These are phyloP conservation scores for Linnemannia exigua DNA, from an alignment of 192 early-diverging fungal genomes.

Conservation along the genomic window DNA sequence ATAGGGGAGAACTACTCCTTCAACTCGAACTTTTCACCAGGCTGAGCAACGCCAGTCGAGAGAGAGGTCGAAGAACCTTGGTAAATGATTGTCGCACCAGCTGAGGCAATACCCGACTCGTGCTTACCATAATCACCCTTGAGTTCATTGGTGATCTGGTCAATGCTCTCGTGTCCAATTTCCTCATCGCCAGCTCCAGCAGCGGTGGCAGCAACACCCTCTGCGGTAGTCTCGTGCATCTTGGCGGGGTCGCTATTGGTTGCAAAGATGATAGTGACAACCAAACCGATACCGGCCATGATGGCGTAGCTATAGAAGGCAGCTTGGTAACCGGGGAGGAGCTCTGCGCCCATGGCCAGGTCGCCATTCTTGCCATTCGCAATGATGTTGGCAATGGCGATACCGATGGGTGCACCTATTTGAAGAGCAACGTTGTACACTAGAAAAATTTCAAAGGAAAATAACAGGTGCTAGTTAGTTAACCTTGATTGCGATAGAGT, in stretches of 20 bases:
- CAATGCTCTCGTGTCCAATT: neutral
- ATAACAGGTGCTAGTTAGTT: neutral
- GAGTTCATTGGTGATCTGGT: neutral
- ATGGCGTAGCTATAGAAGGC: conserved; percentile 29
- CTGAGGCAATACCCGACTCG: neutral
- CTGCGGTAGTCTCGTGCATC: neutral
- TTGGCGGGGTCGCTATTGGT: conserved; percentile 29
- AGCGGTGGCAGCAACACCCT: conserved; percentile 10
- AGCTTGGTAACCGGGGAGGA: conserved; percentile 22
- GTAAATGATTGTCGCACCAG: conserved; percentile 5
- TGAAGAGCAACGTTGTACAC: conserved; percentile 46
- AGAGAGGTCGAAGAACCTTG: conserved; percentile 5
- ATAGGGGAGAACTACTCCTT: neutral
- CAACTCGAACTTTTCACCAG: conserved; percentile 15
- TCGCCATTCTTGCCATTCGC: conserved; percentile 30
- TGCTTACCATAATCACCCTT: neutral
- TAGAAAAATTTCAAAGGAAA: neutral
- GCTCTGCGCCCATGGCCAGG: conserved; percentile 4
- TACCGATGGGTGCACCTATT: conserved; percentile 50
- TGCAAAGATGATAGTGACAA: conserved; percentile 23
- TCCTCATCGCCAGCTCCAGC: conserved; percentile 18
- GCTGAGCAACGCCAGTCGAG: neutral
- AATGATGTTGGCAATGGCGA: conserved; percentile 49
- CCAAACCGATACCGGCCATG: conserved; percentile 22
- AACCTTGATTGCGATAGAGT: neutral